Evolutionary conservation across 2,329 filamentous ascomycete genomes (phyloP), one percentile per base, ranked within the genome.

Genomic region (Fusarium luffae): DNA sequence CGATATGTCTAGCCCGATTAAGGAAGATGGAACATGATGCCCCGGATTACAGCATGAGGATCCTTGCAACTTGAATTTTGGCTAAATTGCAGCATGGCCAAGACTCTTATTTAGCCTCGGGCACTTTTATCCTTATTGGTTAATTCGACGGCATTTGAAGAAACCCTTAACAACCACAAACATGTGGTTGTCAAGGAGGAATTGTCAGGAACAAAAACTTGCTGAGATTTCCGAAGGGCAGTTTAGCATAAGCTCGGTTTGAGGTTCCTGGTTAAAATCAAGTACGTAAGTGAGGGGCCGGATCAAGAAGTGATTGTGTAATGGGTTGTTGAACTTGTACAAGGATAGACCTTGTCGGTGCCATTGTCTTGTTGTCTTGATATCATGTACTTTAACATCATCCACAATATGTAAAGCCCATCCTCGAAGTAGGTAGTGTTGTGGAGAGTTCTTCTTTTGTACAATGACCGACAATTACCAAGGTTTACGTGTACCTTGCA

Each of bases 1-100:
- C 49, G 49, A 51, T 12, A 42, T 12, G 27, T 51, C 49, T 51
- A 51, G 34, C 49, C 49, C 13, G 23, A 51, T 51, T 41, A 3
- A 51, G 49, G 14, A 10, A 51, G 49, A 42, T 51, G 49, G 49
- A 51, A 51, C 49, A 51, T 51, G 49, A 41, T 42, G 30, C 49
- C 49, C 49, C 49, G 49, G 49, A 51, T 51, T 51, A 42, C 23
- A 25, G 23, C 32, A 11, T 2, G n/a, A 12, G 34, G 34, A 51
- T 51, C 49, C 49, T 41, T 51, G 49, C n/a, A 41, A n/a, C 12
- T 28, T 51, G 49, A 11, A 51, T 51, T 51, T 2, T 41, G 49
- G 32, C 49, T 51, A 51, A 51, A 51, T 41, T 51, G 14, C 23
- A 51, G 10, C 13, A 28, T 41, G 49, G 18, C 49, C 49, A 42